phyloP scores from a whole-genome alignment of 345 rosid species.

The Salix dunnii region DNA sequence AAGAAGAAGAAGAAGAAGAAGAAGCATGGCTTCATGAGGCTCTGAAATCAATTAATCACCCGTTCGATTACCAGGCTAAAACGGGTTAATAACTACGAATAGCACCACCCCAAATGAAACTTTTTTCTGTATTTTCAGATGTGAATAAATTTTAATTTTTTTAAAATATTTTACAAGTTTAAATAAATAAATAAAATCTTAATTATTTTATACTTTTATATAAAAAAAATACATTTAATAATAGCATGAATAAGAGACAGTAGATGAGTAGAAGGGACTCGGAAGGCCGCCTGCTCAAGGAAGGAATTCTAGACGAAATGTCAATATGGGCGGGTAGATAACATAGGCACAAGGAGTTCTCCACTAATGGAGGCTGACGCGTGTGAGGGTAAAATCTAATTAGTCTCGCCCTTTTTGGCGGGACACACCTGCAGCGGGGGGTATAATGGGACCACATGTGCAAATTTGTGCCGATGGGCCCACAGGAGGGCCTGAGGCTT shows the following conservation, averaged over 20 bases:
- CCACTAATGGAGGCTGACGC: slow-evolving; percentile 67
- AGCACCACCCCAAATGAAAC: too few species aligned
- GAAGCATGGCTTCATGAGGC: too few species aligned
- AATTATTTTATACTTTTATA: too few species aligned
- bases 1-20: too few species aligned
- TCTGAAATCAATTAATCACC: too few species aligned
- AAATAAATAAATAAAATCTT: too few species aligned
- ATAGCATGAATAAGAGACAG: background rate
- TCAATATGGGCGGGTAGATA: slow-evolving; percentile 26
- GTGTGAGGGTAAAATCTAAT: slow-evolving; percentile 47
- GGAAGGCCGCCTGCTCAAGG: background rate
- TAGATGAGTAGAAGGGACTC: background rate
- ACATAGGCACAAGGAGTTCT: slow-evolving; percentile 42
- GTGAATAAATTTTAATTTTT: too few species aligned
- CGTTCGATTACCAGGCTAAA: too few species aligned
- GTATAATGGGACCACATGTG: slow-evolving; percentile 36
- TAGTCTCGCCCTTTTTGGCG: slow-evolving; percentile 23
- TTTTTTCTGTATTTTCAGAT: too few species aligned
- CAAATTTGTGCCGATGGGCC: slow-evolving; percentile 4
- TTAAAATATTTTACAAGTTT: too few species aligned
- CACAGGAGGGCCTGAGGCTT: background rate
- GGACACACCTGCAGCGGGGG: slow-evolving; percentile 32
- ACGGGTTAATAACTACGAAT: too few species aligned
- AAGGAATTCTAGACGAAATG: background rate
- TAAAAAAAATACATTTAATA: too few species aligned